Percentiles rank a stretch among this genome's conserved stretches.
phyloP scores from a whole-genome alignment of 768 basidiomycete genomes.

The Suillus sp. region DNA sequence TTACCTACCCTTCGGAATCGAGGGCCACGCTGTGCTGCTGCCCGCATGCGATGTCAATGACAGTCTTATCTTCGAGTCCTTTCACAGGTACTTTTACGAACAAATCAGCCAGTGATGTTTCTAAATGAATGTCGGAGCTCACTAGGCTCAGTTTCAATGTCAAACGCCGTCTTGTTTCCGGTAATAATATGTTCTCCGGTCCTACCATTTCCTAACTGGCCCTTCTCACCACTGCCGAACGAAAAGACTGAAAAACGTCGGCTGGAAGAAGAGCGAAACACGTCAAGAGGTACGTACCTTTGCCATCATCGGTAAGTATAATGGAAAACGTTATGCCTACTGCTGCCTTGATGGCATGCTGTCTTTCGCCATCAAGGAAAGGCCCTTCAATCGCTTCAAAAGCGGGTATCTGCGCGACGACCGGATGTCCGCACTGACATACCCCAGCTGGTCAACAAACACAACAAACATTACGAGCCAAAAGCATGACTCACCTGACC shows the following conservation, averaged over 20 bases:
- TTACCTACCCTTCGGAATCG: conserved; percentile 67
- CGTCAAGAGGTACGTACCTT: conserved; percentile 47
- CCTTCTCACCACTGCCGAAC: conserved; percentile 90
- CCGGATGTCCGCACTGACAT: conserved; percentile 68
- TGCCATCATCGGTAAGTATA: conserved; percentile 80
- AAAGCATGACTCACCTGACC: conserved; percentile 64
- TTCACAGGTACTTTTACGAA: conserved; percentile 62
- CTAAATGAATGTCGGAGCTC: conserved; percentile 28
- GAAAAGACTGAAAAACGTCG: conserved; percentile 62
- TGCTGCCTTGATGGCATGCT: conserved; percentile 69
- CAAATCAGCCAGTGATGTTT: neutral
- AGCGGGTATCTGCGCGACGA: conserved; percentile 60
- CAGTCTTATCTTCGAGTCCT: conserved; percentile 74
- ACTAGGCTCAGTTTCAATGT: conserved; percentile 72
- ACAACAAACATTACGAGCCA: neutral
- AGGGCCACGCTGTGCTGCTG: conserved; percentile 86
- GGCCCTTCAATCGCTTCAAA: conserved; percentile 69
- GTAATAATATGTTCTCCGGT: conserved; percentile 91
- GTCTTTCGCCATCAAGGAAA: conserved; percentile 56
- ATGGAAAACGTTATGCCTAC: conserved; percentile 87
- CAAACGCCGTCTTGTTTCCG: conserved; percentile 82
- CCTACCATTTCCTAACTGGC: conserved; percentile 90
- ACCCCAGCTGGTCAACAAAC: neutral
- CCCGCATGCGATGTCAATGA: conserved; percentile 82
- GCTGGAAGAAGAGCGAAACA: conserved; percentile 8